phyloP scores from a whole-genome alignment of 2,329 filamentous ascomycete species.

The Colletotrichum chlorophyti region DNA sequence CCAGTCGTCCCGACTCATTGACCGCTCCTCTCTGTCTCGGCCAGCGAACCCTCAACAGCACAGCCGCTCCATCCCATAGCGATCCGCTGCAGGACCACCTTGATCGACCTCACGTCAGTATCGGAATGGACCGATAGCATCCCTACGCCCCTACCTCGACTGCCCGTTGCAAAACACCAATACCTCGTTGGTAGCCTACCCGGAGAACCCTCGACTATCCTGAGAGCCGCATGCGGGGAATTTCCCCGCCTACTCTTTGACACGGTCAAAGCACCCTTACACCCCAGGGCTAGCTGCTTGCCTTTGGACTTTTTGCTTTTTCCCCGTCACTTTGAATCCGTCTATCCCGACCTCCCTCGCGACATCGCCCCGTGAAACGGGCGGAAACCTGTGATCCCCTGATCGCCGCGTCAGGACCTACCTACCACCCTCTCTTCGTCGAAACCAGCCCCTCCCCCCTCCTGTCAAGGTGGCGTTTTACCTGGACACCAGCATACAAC shows the following conservation, averaged over 20 bases:
- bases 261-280: conserved; percentile 31
- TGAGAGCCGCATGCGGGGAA: conserved; percentile 32
- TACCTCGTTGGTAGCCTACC: conserved; percentile 29
- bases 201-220: conserved; percentile 19
- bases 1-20: no score
- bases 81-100: not conserved
- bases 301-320: not conserved
- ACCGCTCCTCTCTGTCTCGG: no score
- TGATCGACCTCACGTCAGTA: not conserved
- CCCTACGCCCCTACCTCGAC: conserved; percentile 14
- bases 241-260: conserved; percentile 31
- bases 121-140: conserved; percentile 29
- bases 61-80: not conserved
- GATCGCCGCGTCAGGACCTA: conserved; percentile 13
- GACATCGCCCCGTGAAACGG: conserved; percentile 1
- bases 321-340: no score
- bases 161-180: conserved; percentile 11
- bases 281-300: conserved; percentile 24
- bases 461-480: conserved; percentile 30
- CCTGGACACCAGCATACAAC: conserved; percentile 27
- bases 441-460: not conserved
- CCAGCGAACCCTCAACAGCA: not conserved
- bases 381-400: no score
- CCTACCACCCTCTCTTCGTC: not conserved
- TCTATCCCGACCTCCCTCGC: not conserved